Evolutionary conservation across 768 basidiomycete species (phyloP), one percentile per base, ranked within the genome.

Genomic region (Termitomyces sp.): DNA sequence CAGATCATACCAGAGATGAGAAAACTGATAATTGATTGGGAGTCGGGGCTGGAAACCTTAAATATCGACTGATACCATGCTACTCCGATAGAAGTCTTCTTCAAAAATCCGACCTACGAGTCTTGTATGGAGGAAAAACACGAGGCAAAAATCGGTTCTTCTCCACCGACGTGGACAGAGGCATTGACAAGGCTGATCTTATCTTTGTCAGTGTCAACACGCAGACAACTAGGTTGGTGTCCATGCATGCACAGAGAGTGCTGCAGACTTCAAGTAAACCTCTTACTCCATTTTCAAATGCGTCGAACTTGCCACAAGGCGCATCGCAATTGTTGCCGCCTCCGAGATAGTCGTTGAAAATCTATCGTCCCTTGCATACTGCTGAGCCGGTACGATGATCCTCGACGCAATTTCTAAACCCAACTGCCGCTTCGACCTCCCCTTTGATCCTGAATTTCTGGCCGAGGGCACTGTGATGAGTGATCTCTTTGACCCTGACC

Each of bases 381-480:
- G 97, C 97, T 59, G 92, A 97, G 75, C 96, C 95, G 20, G 98
- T 99, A 97, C 92, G 96, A n/a, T n/a, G n/a, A 98, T 99, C 74
- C 87, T 99, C 55, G 95, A 98, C 73, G 94, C 96, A 65, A 99
- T 98, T 80, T 96, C 96, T 37, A 92, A 87, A 69, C 86, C 90
- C 57, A 87, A 87, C 65, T 88, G 88, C 74, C 85, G 84, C 59
- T 99, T 99, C 69, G 94, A 98, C 70, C 98, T 99, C 70, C 88
- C 98, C 63, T 98, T 96, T 68, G 98, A 98, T 79, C 97, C 97
- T 57, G 97, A 99, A 71, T 99, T 99, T 80, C 81, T 99, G 47
- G 97, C 97, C 8, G 97, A 99, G 75, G 97, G 97, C 62, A 98
- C 97, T 99, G n/a, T n/a, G n/a, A n/a, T n/a, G 68, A 65, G 57